Evolutionary conservation across 371 early-diverging fungal genomes (phyloP), one percentile per base, ranked within the genome.

Genomic region (Mortierella sp.): DNA sequence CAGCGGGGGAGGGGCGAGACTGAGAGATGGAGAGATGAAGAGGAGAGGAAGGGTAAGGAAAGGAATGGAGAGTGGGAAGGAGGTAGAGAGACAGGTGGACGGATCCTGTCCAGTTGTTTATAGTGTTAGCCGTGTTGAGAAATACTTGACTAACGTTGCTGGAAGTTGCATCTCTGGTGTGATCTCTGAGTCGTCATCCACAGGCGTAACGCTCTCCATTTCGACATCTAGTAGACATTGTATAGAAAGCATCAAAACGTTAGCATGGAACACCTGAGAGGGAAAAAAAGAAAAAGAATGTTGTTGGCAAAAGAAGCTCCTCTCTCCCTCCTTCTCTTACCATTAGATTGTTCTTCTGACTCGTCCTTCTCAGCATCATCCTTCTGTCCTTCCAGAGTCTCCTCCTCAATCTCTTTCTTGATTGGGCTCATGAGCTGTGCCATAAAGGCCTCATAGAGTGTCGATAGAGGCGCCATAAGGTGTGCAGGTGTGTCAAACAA

Each of bases 371-470:
- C 61, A 50, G 57, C 47, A 23, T 72, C 62, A 12, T 43, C 29
- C 25, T 64, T 52, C 9, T 65, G 66, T 44, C 71, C 62, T 21
- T 58, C 53, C 28, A 56, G 47, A 62, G 66, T 70, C 64, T 63
- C 52, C 25, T 72, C 70, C 18, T 66, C 80, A 59, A 66, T 70
- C 23, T 66, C 67, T 0, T 69, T 55, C 70, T 69, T 69, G 52
- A 62, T 70, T 28, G 72, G 58, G n/a, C 52, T 45, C 70, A 79
- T 53, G 51, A 79, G n/a, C 57, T 72, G 80, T 5, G 63, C 80
- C 80, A 79, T 79, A 45, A 79, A 79, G n/a, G 74, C 80, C 56
- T 79, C 80, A 56, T 57, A 79, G 66, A 79, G 57, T 25, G 73
- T 69, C 21, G 73, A 60, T 23, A 79, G 73, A 1, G 80, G 80